Conservation (phyloP, 2,329 filamentous ascomycete species). For the Hypoxylon sp. region DNA sequence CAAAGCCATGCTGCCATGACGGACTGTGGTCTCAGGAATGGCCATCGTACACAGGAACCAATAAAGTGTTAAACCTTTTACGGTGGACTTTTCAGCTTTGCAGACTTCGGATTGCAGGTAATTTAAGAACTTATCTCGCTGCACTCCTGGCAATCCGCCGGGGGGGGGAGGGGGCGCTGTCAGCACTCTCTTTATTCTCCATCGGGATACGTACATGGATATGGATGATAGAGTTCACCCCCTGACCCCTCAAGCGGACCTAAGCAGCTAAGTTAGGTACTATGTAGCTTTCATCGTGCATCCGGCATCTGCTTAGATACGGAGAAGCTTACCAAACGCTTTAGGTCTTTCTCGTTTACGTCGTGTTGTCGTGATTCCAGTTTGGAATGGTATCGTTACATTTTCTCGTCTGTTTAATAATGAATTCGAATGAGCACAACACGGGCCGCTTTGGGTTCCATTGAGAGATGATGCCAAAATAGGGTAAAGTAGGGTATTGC, state of each 20-base stretch:
- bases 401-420: not conserved
- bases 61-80: slow-evolving; percentile 15
- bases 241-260: not conserved
- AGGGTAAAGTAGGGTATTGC: slow-evolving; percentile 23
- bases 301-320: not conserved
- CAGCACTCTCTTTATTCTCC: slow-evolving; percentile 41
- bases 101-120: slow-evolving; percentile 9
- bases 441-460: not conserved
- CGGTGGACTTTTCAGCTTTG: slow-evolving; percentile 30
- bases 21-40: slow-evolving; percentile 12
- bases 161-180: slow-evolving; percentile 30
- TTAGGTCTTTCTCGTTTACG: not conserved
- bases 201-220: slow-evolving; percentile 14
- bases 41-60: slow-evolving; percentile 28
- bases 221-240: too few relatives aligned
- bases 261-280: too few relatives aligned
- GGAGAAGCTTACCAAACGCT: not conserved
- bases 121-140: slow-evolving; percentile 12
- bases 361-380: slow-evolving; percentile 2
- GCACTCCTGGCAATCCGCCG: slow-evolving; percentile 15
- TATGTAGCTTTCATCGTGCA: not conserved
- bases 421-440: not conserved
- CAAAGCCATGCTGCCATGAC: slow-evolving; percentile 3
- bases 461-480: slow-evolving; percentile 32
- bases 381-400: not conserved